phyloP scores from a whole-genome alignment of 2,329 filamentous ascomycete species.

The Aspergillus ochraceus region DNA sequence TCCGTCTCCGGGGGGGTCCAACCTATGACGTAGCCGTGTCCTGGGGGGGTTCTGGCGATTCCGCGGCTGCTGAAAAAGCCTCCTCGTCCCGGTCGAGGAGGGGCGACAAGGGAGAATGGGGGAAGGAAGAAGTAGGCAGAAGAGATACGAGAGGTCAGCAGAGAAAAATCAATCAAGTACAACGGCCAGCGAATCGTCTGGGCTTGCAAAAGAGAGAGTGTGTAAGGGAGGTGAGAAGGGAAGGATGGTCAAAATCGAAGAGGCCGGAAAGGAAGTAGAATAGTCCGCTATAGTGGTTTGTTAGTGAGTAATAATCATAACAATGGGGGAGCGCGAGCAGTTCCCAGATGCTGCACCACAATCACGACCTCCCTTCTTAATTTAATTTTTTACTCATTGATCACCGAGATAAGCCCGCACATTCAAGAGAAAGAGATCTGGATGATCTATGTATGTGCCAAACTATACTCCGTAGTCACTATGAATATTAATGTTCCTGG shows the following conservation, averaged over 20 bases:
- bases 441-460: too few relatives aligned
- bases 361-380: too few relatives aligned
- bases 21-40: constrained; percentile 34
- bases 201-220: constrained; percentile 5
- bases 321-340: background rate
- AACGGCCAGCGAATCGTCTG: background rate
- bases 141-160: background rate
- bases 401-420: too few relatives aligned
- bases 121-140: background rate
- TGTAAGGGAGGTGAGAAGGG: constrained; percentile 6
- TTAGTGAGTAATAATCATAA: background rate
- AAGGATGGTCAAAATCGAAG: constrained; percentile 16
- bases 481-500: too few relatives aligned
- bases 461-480: too few relatives aligned
- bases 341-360: background rate
- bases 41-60: constrained; percentile 18
- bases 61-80: constrained; percentile 16
- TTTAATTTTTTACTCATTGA: too few relatives aligned
- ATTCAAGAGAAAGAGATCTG: too few relatives aligned
- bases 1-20: constrained; percentile 26
- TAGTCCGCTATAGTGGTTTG: constrained; percentile 18
- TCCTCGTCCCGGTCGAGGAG: constrained; percentile 1
- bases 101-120: background rate
- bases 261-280: constrained; percentile 25
- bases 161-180: background rate